These are phyloP conservation scores for Polyporus arcularius DNA, from an alignment of 768 basidiomycete species.

Conservation along the genomic window DNA sequence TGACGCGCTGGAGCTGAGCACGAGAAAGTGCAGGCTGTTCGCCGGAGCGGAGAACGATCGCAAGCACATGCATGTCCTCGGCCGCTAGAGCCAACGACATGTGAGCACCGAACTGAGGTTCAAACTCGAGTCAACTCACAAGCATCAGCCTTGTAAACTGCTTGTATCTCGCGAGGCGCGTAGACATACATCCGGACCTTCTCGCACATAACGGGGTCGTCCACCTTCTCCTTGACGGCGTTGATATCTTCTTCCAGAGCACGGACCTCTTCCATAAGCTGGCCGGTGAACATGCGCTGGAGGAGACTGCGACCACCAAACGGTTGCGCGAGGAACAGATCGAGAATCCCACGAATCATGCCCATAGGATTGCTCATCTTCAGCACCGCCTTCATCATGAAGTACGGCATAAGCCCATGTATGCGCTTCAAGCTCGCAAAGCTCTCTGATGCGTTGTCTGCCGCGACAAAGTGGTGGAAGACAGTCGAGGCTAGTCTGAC, in stretches of 20 bases:
- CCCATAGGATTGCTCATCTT: conserved; percentile 93
- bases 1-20: conserved; percentile 78
- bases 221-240: conserved; percentile 84
- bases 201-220: conserved; percentile 83
- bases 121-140: conserved; percentile 44
- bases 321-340: conserved; percentile 95
- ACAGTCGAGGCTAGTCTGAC: conserved; percentile 90
- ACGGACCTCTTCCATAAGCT: conserved; percentile 86
- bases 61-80: conserved; percentile 76
- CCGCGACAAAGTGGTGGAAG: conserved; percentile 92
- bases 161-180: conserved; percentile 87
- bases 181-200: conserved; percentile 87
- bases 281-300: conserved; percentile 96
- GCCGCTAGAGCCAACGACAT: conserved; percentile 38
- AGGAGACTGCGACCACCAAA: conserved; percentile 92
- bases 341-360: conserved; percentile 95
- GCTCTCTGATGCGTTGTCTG: conserved; percentile 89
- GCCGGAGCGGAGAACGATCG: conserved; percentile 75
- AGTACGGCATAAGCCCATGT: conserved; percentile 97
- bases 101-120: background rate
- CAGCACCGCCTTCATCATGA: conserved; percentile 89
- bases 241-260: conserved; percentile 85
- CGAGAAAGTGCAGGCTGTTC: conserved; percentile 76
- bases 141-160: conserved; percentile 77
- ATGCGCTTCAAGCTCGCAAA: conserved; percentile 87